Conservation (phyloP, 1,284 basidiomycete species). For the Sanghuangporus baumii region DNA sequence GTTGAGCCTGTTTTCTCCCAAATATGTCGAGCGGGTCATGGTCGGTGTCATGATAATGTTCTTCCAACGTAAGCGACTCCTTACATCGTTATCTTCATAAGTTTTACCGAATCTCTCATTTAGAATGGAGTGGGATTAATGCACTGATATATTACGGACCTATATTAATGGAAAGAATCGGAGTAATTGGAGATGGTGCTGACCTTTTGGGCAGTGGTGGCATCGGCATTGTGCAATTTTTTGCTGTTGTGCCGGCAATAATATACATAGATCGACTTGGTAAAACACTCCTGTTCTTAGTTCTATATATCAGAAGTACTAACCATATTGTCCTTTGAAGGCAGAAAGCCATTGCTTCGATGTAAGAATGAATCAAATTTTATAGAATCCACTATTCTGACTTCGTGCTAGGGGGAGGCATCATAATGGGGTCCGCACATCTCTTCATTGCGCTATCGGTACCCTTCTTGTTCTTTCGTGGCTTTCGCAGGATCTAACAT, state of each 20-base stretch:
- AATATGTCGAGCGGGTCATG: conserved; percentile 53
- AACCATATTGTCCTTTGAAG: conserved; percentile 27
- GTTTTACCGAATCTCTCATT: not conserved
- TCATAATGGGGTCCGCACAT: conserved; percentile 69
- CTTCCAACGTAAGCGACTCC: conserved; percentile 63
- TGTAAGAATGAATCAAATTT: conserved; percentile 28
- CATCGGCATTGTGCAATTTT: conserved; percentile 72
- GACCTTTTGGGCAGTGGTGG: conserved; percentile 69
- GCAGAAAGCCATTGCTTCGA: conserved; percentile 58
- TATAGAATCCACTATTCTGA: not conserved
- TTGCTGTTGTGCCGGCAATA: conserved; percentile 72
- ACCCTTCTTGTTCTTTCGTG: conserved; percentile 11
- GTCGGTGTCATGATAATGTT: conserved; percentile 72
- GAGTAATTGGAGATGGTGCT: conserved; percentile 46
- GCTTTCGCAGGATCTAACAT: not conserved
- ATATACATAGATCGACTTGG: conserved; percentile 69
- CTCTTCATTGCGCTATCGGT: conserved; percentile 65
- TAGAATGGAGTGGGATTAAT: conserved; percentile 83
- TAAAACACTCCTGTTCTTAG: conserved; percentile 25
- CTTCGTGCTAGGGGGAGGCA: conserved; percentile 48
- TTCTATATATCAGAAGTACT: not conserved
- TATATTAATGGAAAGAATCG: conserved; percentile 58
- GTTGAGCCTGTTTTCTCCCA: conserved; percentile 46
- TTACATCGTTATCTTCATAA: not conserved
- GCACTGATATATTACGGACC: conserved; percentile 79